Evolutionary conservation across 2,329 filamentous ascomycete genomes (phyloP).

Genomic region (Atkinsonella hypoxylon): DNA sequence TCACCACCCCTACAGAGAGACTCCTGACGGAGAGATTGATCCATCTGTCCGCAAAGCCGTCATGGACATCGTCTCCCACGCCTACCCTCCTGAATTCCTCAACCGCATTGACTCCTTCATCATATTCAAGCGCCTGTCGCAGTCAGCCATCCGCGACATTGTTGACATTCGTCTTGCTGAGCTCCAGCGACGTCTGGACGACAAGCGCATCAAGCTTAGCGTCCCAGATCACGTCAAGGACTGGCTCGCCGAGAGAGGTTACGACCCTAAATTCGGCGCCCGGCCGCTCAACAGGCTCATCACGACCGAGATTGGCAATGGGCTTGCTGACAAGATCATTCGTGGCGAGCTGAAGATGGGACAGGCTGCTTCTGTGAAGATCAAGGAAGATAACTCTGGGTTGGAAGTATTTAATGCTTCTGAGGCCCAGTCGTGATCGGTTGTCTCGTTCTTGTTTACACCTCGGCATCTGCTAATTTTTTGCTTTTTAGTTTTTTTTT

Average conservation of each 20-base stretch:
- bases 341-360: slow-evolving; percentile 67
- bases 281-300: slow-evolving; percentile 86
- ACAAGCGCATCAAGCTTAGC: slow-evolving; percentile 67
- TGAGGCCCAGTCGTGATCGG: slow-evolving; percentile 1
- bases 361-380: slow-evolving; percentile 56
- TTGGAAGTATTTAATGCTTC: slow-evolving; percentile 34
- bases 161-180: slow-evolving; percentile 85
- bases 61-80: slow-evolving; percentile 70
- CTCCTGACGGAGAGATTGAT: slow-evolving; percentile 55
- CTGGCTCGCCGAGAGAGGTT: slow-evolving; percentile 83
- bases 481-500: neutral
- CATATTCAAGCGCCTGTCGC: slow-evolving; percentile 78
- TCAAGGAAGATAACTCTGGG: slow-evolving; percentile 50
- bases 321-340: slow-evolving; percentile 85
- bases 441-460: neutral
- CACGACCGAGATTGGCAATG: slow-evolving; percentile 78
- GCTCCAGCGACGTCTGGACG: slow-evolving; percentile 70
- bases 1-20: slow-evolving; percentile 50
- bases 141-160: slow-evolving; percentile 71
- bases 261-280: slow-evolving; percentile 85
- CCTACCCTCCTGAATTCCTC: slow-evolving; percentile 83
- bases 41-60: slow-evolving; percentile 65
- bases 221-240: slow-evolving; percentile 62
- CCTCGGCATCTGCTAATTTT: neutral
- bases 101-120: slow-evolving; percentile 97